phyloP scores from a whole-genome alignment of 2,329 filamentous ascomycete species.

The Lachnellula subtilissima region DNA sequence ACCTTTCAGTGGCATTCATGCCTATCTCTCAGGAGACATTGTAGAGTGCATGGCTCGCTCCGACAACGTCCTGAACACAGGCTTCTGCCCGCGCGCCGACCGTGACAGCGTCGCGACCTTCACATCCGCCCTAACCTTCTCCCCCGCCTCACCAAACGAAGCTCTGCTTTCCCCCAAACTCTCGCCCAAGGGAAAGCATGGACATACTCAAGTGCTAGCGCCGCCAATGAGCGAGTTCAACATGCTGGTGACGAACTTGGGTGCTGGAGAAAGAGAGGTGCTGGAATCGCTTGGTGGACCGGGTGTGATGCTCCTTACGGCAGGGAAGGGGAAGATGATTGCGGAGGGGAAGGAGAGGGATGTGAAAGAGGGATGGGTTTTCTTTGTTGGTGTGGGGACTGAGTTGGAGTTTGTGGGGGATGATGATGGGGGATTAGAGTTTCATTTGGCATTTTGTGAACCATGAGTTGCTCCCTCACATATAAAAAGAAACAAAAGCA shows the following conservation, averaged over 20 bases:
- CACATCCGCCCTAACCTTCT: constrained; percentile 57
- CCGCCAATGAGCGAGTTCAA: constrained; percentile 70
- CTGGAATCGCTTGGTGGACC: constrained; percentile 54
- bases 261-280: constrained; percentile 52
- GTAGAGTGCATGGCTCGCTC: constrained; percentile 98
- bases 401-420: constrained; percentile 16
- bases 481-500: neutral
- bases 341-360: constrained; percentile 48
- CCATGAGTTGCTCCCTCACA: constrained; percentile 1
- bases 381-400: constrained; percentile 48
- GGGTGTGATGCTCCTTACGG: constrained; percentile 57
- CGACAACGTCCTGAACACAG: constrained; percentile 81
- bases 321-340: constrained; percentile 52
- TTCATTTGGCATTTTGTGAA: constrained; percentile 21
- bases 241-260: constrained; percentile 57
- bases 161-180: constrained; percentile 47
- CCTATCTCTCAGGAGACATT: constrained; percentile 86
- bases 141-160: constrained; percentile 53
- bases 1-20: constrained; percentile 68
- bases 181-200: constrained; percentile 48
- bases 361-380: constrained; percentile 59
- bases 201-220: constrained; percentile 58
- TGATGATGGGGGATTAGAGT: constrained; percentile 14
- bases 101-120: constrained; percentile 62
- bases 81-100: constrained; percentile 65